These are phyloP conservation scores for Xylaria sp. DNA, from an alignment of 2,329 filamentous ascomycete genomes.

Conservation along the genomic window DNA sequence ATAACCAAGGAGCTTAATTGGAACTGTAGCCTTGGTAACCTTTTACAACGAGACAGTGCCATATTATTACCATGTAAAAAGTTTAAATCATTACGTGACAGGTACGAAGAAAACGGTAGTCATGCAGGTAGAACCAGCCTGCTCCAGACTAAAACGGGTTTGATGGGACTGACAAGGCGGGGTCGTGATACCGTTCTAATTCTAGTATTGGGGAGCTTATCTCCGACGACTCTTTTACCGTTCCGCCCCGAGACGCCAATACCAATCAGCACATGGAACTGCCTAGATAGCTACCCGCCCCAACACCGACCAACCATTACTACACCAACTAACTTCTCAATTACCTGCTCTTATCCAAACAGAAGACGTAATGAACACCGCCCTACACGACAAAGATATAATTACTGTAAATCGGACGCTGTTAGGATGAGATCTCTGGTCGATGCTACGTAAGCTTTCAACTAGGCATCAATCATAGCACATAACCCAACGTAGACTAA, in stretches of 20 bases:
- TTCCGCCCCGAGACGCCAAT: not conserved
- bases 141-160: no score
- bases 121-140: no score
- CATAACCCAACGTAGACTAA: conserved; percentile 14
- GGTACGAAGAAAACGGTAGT: no score
- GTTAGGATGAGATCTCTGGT: conserved; percentile 49
- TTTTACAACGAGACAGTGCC: no score
- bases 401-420: conserved; percentile 7
- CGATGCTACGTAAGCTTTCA: conserved; percentile 48
- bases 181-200: conserved; percentile 15
- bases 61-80: no score
- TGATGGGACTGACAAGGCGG: conserved; percentile 4
- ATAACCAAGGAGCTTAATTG: no score
- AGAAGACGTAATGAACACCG: conserved; percentile 25
- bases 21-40: no score
- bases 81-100: no score
- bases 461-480: not conserved
- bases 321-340: not conserved
- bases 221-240: no score
- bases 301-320: not conserved
- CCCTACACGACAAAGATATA: conserved; percentile 9
- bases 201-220: not conserved
- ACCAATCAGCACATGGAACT: not conserved
- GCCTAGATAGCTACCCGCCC: not conserved
- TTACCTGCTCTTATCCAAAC: not conserved